Percentiles rank a stretch among this genome's conserved stretches.
phyloP scores from a whole-genome alignment of 805 yeast species.

The Saccharomyces mikatae region DNA sequence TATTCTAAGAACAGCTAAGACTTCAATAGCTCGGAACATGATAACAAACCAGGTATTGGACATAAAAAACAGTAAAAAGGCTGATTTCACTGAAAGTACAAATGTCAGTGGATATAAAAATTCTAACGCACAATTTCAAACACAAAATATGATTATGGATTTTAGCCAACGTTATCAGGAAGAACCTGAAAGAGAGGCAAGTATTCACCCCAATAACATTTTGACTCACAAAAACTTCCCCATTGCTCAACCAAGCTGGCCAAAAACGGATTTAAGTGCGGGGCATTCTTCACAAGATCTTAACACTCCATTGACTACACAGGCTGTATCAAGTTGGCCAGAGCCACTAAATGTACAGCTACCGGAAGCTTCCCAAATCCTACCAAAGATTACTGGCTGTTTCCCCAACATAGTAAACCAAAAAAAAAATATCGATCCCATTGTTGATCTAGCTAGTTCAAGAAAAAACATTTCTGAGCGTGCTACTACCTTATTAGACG shows the following conservation, averaged over 20 bases:
- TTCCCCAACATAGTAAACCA: neutral
- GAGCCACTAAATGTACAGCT: neutral
- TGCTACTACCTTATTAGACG: neutral
- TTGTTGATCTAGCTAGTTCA: neutral
- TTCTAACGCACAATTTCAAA: neutral
- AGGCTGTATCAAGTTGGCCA: neutral
- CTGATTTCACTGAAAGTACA: neutral
- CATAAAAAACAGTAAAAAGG: neutral
- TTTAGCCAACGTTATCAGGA: neutral
- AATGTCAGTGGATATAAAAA: neutral
- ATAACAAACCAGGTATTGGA: neutral
- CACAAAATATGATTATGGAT: neutral
- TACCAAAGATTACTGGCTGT: neutral
- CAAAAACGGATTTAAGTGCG: neutral
- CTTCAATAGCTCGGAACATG: neutral
- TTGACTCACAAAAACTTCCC: neutral
- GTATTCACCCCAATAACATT: neutral
- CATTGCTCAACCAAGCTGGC: neutral
- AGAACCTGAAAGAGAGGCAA: neutral
- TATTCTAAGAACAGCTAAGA: neutral
- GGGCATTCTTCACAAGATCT: neutral
- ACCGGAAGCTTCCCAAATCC: neutral
- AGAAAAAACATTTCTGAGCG: neutral
- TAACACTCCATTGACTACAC: neutral
- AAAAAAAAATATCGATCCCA: neutral